Base-by-base conservation (phyloP, 2,329 filamentous ascomycete genomes). In the Mycogone perniciosa region DNA sequence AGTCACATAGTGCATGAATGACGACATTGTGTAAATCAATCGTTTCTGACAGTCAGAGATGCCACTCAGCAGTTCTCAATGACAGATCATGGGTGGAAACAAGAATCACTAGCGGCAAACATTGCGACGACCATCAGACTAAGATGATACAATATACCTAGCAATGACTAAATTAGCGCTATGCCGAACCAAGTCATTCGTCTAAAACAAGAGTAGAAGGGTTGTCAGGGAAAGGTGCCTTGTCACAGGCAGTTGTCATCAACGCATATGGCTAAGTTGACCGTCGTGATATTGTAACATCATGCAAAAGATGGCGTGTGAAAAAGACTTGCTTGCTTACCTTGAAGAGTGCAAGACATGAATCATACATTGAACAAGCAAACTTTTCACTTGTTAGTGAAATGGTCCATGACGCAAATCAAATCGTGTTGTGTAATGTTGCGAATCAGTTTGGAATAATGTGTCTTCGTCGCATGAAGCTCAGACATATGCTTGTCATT, bases 401-500 rank as follows among this genome's bases (percentile, higher is more conserved):
- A 13, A n/a, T 39, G 46, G 31, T 41, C 53, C 51, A 10, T 34
- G 26, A 43, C 37, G 54, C 53, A 48, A 54, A 56, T 48, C 53
- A 52, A 49, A 46, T 48, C 38, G 51, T 54, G 46, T 41, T 42
- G 50, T 43, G 41, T 46, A 46, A 51, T 55, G 46, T 48, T 59
- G 59, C 61, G 55, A 49, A 61, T 66, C 63, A 66, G 63, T 53
- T 50, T 56, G 58, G 56, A 67, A 70, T 66, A 64, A 62, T 56
- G 65, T 70, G 57, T 72, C 69, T 62, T 72, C 69, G 64, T 68
- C 55, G 70, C 70, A 75, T 67, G 67, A 54, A 77, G 82, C 89
- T 95, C 85, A 79, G 89, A 95, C 89, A 95, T 95, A 95, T 95
- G 89, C 89, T 95, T 95, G 89, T 95, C 89, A 82, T 83, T 85